Base-by-base conservation (phyloP, 164 flowering plant genomes). In the Malania oleifera region DNA sequence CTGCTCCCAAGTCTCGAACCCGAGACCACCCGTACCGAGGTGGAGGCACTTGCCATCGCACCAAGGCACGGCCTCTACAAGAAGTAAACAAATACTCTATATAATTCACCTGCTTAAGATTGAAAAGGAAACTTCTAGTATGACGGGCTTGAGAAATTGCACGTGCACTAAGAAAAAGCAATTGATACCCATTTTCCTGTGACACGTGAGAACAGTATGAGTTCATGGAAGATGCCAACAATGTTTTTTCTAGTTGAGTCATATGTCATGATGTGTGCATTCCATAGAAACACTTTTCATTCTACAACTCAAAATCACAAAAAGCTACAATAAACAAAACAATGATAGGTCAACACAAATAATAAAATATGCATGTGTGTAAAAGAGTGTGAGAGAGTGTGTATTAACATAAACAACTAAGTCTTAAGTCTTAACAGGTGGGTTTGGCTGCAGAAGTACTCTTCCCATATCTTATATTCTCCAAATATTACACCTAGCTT, bases 91-190 rank as follows among this genome's bases (percentile, higher is more conserved):
- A 0, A 29, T 13, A 38, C 1, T 55, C 19, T 35, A 26, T 26
- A 18, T 22, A 55, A 35, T 48, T 60, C 54, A 89, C 99, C 96
- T 95, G 97, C 78, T 82, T 91, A 66, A 95, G 86, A 71, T 84
- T 91, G 69, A 81, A 64, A 29, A 95, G 71, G 73, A 95, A 95
- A 67, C 77, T 91, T 63, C 99, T 75, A 3, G 99, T 95, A 50
- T 61, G 72, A 70, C 79, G 72, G 47, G 99, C 91, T 75, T 90
- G 99, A 55, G 95, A 81, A 59, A 95, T 95, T 28, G 99, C 75
- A 45, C 99, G 96, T 52, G 99, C 99, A 77, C 99, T 95, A 5
- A 95, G 87, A 62, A 90, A 95, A 64, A 95, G 87, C 65, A 95
- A 46, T 54, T 95, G 85, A 75, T 90, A 95, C 22, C 97, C 99